A percentile compares a stretch with the other conserved stretches of the same genome.
Evolutionary conservation across 345 rosid species (phyloP).

Genomic region (Camelina hispida): DNA sequence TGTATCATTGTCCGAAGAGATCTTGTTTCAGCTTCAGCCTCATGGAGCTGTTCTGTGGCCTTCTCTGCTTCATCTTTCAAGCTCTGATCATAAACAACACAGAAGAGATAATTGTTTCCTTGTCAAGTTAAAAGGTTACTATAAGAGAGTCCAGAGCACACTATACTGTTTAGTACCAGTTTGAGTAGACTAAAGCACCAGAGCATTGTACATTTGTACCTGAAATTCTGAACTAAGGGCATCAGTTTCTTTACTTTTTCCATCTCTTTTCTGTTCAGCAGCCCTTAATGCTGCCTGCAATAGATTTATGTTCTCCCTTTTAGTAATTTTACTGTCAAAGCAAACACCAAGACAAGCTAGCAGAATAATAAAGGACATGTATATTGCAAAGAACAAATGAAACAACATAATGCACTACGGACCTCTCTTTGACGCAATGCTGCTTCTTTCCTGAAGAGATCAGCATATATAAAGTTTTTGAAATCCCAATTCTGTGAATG

Average conservation of each 20-base stretch:
- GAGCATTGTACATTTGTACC: slow-evolving; percentile 72
- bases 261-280: slow-evolving; percentile 74
- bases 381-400: slow-evolving; percentile 3
- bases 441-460: slow-evolving; percentile 77
- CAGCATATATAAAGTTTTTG: background rate
- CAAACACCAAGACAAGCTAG: slow-evolving; percentile 3
- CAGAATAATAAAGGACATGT: slow-evolving; percentile 5
- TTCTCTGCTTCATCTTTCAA: slow-evolving; percentile 71
- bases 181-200: slow-evolving; percentile 10
- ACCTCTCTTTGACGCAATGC: slow-evolving; percentile 93
- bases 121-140: slow-evolving; percentile 15
- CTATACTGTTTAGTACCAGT: background rate
- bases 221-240: slow-evolving; percentile 70
- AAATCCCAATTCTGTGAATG: background rate
- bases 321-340: background rate
- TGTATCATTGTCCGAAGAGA: slow-evolving; percentile 87
- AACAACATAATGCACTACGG: slow-evolving; percentile 25
- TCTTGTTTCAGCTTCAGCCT: slow-evolving; percentile 86
- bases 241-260: slow-evolving; percentile 71
- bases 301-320: slow-evolving; percentile 21
- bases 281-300: slow-evolving; percentile 89
- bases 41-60: slow-evolving; percentile 67
- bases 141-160: slow-evolving; percentile 16
- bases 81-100: slow-evolving; percentile 52
- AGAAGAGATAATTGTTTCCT: slow-evolving; percentile 23